Evolutionary conservation across 768 basidiomycete species (phyloP).

Genomic region (Hirschioporus abietinus): DNA sequence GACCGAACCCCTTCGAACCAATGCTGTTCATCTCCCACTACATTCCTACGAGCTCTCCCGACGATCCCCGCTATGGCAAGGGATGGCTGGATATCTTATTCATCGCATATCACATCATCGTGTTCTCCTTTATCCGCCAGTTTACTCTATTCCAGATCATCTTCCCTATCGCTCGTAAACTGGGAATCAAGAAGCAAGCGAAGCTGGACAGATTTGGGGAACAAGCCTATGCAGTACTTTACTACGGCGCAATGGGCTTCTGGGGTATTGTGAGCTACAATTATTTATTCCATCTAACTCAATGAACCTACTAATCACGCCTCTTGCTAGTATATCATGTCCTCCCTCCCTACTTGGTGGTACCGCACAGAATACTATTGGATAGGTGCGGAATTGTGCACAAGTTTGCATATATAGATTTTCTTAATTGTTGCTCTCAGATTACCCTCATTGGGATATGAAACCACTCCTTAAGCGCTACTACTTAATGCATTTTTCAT

Average conservation of each 20-base stretch:
- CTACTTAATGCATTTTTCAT: constrained; percentile 89
- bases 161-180: constrained; percentile 59
- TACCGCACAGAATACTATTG: constrained; percentile 80
- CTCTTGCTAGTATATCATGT: constrained; percentile 68
- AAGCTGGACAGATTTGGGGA: constrained; percentile 88
- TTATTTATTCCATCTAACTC: not conserved
- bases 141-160: constrained; percentile 58
- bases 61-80: constrained; percentile 65
- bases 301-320: not conserved
- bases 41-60: constrained; percentile 44
- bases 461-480: constrained; percentile 79
- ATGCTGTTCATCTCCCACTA: constrained; percentile 69
- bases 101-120: constrained; percentile 75
- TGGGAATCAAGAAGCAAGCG: constrained; percentile 57
- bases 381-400: constrained; percentile 46
- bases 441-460: constrained; percentile 90
- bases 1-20: constrained; percentile 67
- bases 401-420: not conserved
- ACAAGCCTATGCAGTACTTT: constrained; percentile 82
- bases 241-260: constrained; percentile 63
- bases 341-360: constrained; percentile 78
- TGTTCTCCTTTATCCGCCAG: constrained; percentile 88
- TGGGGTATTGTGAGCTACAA: constrained; percentile 70
- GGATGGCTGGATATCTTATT: constrained; percentile 73
- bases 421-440: constrained; percentile 29